phyloP scores from a whole-genome alignment of 345 rosid species.

The Hibiscus syriacus region DNA sequence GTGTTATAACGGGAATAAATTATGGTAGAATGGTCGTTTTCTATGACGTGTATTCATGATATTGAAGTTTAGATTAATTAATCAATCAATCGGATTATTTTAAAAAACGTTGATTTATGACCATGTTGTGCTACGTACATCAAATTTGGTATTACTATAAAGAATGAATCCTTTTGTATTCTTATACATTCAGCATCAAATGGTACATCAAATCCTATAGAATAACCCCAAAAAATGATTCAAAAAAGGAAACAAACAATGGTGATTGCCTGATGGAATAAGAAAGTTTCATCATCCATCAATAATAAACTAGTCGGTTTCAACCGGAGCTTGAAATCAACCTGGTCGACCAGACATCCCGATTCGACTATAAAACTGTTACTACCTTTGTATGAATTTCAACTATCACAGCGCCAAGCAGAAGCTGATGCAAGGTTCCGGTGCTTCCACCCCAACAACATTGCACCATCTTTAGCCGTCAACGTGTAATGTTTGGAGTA shows the following conservation, averaged over 20 bases:
- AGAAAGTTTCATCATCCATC: background rate
- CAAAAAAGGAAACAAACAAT: background rate
- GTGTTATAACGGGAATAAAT: too few relatives aligned
- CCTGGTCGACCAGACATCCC: background rate
- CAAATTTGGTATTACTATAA: background rate
- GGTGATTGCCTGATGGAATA: background rate
- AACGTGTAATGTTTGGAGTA: slow-evolving; percentile 47
- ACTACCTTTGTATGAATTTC: background rate
- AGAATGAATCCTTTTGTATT: background rate
- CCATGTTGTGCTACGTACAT: background rate
- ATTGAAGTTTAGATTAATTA: too few relatives aligned
- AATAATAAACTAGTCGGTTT: background rate
- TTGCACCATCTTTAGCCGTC: slow-evolving; percentile 55
- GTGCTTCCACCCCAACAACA: slow-evolving; percentile 63
- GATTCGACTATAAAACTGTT: background rate
- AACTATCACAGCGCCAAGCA: slow-evolving; percentile 44
- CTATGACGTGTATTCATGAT: too few relatives aligned
- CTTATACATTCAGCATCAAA: background rate
- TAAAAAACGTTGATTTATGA: too few relatives aligned
- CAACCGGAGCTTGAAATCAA: background rate
- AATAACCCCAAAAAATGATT: background rate
- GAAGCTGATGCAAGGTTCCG: slow-evolving; percentile 57
- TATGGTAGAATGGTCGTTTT: too few relatives aligned
- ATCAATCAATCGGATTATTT: too few relatives aligned
- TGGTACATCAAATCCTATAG: background rate